Evolutionary conservation across 1,284 basidiomycete species (phyloP).

Genomic region (Microbotryum intermedium): DNA sequence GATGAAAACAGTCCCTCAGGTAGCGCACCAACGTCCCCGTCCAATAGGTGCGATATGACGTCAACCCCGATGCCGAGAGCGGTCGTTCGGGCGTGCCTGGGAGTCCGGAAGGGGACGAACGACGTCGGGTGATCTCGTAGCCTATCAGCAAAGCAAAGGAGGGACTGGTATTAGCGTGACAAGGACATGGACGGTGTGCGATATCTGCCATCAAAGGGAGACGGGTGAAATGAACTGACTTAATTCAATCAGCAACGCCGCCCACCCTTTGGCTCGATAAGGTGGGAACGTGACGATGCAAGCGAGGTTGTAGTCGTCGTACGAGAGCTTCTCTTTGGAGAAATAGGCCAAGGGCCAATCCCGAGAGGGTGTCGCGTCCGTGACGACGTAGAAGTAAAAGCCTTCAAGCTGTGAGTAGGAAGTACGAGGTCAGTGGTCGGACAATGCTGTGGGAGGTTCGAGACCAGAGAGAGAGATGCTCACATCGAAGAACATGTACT

Average conservation of each 20-base stretch:
- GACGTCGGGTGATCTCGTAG: conserved; percentile 76
- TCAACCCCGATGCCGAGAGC: conserved; percentile 80
- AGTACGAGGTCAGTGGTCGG: background rate
- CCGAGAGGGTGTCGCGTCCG: conserved; percentile 67
- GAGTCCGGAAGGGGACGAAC: conserved; percentile 48
- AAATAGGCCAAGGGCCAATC: conserved; percentile 90
- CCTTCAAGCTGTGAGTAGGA: conserved; percentile 15
- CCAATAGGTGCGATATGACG: conserved; percentile 90
- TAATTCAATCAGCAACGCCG: conserved; percentile 95
- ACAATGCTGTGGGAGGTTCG: too few relatives aligned
- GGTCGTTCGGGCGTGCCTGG: conserved; percentile 87
- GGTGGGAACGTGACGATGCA: conserved; percentile 95
- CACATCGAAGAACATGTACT: conserved; percentile 89
- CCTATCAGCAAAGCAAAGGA: too few relatives aligned
- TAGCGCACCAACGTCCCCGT: conserved; percentile 72
- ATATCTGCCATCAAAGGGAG: too few relatives aligned
- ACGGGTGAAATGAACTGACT: conserved; percentile 49
- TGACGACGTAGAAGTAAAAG: conserved; percentile 83
- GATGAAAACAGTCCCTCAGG: conserved; percentile 51
- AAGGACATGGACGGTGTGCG: too few relatives aligned
- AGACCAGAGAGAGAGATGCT: conserved; percentile 1
- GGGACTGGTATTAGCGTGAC: background rate
- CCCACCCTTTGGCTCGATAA: conserved; percentile 80
- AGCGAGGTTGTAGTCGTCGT: conserved; percentile 94
- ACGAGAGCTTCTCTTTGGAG: conserved; percentile 92